Conservation (phyloP, 495 filamentous ascomycete genomes). For the Cercophora samala region DNA sequence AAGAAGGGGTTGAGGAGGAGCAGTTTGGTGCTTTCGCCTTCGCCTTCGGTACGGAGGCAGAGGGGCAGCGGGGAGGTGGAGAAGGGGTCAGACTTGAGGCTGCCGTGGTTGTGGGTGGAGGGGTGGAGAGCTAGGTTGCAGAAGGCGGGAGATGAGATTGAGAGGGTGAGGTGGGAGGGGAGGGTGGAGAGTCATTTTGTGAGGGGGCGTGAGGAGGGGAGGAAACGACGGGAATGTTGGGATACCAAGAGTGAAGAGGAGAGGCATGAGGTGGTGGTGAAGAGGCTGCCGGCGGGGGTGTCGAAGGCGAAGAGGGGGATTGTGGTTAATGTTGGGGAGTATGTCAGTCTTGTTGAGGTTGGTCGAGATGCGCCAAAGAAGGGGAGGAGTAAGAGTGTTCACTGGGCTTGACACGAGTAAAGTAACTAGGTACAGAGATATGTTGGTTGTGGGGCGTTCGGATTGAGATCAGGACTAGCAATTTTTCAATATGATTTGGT, state of each 20-base stretch:
- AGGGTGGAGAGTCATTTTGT: not conserved
- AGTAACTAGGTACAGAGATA: too few species aligned
- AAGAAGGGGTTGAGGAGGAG: not conserved
- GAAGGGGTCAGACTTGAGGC: slow-evolving; percentile 7
- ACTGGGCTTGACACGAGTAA: not conserved
- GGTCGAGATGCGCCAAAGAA: not conserved
- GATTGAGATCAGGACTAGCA: too few species aligned
- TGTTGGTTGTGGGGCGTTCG: too few species aligned
- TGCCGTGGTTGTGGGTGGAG: slow-evolving; percentile 14
- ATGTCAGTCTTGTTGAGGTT: not conserved
- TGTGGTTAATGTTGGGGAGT: not conserved
- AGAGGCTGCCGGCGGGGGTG: not conserved
- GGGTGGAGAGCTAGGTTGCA: slow-evolving; percentile 10
- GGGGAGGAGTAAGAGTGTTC: not conserved
- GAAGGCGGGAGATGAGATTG: slow-evolving; percentile 5
- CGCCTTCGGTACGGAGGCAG: not conserved
- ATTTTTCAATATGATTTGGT: too few species aligned
- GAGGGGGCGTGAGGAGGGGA: not conserved
- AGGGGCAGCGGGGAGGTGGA: not conserved
- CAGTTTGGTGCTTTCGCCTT: not conserved
- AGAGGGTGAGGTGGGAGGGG: slow-evolving; percentile 7
- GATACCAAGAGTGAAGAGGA: not conserved
- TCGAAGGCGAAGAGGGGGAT: not conserved
- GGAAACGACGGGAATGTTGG: not conserved
- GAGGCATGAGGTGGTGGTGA: not conserved